Evolutionary conservation across 23 red algal genomes (phyloP).

Genomic region (Gracilariopsis chorda): DNA sequence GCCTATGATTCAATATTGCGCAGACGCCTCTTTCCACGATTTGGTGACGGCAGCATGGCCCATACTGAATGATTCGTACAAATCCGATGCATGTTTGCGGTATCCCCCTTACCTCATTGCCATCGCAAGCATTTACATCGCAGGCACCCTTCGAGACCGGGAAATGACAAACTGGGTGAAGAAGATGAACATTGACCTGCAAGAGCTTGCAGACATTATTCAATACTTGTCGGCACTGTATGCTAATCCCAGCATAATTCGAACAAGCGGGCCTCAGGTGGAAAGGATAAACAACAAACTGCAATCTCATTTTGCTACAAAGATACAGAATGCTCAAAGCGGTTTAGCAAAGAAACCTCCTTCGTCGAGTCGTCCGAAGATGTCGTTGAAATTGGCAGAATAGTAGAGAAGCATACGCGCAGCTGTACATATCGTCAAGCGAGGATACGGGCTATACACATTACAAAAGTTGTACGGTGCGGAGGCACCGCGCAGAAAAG

Average conservation of each 20-base stretch:
- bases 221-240: constrained; percentile 63
- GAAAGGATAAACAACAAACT: constrained; percentile 72
- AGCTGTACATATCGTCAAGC: no score
- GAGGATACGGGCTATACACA: no score
- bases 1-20: constrained; percentile 58
- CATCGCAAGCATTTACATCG: constrained; percentile 61
- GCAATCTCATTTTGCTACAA: constrained; percentile 44
- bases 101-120: constrained; percentile 79
- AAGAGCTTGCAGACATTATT: constrained; percentile 57
- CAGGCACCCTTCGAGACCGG: constrained; percentile 61
- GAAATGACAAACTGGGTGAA: constrained; percentile 76
- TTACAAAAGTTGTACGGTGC: no score
- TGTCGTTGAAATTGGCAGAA: constrained; percentile 31
- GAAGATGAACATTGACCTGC: constrained; percentile 46
- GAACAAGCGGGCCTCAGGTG: constrained; percentile 20
- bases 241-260: constrained; percentile 37
- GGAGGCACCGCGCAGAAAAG: no score
- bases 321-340: constrained; percentile 34
- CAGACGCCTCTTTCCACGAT: constrained; percentile 37
- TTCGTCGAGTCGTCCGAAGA: constrained; percentile 52
- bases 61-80: constrained; percentile 78
- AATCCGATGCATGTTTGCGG: constrained; percentile 55
- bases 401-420: no score
- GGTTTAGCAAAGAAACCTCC: constrained; percentile 49
- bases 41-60: constrained; percentile 71